phyloP scores from a whole-genome alignment of 148 eudicot species.

The Spergularia marina region DNA sequence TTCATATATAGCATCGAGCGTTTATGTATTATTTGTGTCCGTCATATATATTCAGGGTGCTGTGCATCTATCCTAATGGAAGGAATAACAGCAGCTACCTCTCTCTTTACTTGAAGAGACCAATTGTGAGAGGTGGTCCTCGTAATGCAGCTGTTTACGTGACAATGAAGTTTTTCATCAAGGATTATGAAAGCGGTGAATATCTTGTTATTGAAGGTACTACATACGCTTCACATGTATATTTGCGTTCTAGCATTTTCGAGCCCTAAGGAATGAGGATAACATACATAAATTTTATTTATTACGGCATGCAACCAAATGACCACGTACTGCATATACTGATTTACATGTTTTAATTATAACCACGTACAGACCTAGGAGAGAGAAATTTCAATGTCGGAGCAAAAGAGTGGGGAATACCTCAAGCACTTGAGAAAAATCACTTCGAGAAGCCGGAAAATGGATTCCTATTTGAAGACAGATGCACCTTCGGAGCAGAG shows the following conservation, averaged over 20 bases:
- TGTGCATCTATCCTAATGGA: background rate
- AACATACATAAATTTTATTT: too few species aligned
- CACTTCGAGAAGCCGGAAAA: background rate
- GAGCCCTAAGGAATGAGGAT: too few species aligned
- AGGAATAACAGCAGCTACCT: background rate
- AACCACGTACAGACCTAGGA: background rate
- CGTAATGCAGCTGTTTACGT: background rate
- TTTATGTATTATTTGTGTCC: too few species aligned
- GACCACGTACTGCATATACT: background rate
- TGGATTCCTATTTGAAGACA: background rate
- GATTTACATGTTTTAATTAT: background rate
- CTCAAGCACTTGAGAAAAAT: background rate
- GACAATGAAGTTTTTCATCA: background rate
- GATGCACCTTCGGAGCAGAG: background rate
- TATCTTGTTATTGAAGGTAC: constrained; percentile 1
- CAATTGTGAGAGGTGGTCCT: background rate
- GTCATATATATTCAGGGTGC: background rate
- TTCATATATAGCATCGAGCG: too few species aligned
- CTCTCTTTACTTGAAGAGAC: background rate
- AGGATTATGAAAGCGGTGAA: background rate
- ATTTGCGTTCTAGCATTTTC: too few species aligned
- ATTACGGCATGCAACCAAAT: background rate
- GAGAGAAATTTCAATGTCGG: background rate
- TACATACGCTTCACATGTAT: too few species aligned
- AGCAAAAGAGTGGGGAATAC: background rate